phyloP scores from a whole-genome alignment of 2,329 filamentous ascomycete genomes.

The Plenodomus tracheiphilus region DNA sequence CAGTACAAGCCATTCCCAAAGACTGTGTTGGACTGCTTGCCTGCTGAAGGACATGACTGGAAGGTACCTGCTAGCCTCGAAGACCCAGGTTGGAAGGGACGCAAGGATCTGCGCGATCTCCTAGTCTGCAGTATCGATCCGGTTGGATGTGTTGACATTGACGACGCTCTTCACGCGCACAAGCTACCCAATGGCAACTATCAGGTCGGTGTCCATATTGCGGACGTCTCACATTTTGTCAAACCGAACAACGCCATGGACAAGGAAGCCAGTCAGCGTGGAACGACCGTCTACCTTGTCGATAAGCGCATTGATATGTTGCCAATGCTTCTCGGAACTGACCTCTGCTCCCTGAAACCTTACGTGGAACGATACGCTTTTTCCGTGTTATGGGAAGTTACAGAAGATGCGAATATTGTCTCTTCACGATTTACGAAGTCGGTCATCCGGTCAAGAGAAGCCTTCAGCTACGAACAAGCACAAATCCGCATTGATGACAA shows the following conservation, averaged over 20 bases:
- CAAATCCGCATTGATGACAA: slow-evolving; percentile 90
- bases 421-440: slow-evolving; percentile 92
- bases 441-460: slow-evolving; percentile 93
- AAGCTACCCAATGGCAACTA: slow-evolving; percentile 88
- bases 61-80: slow-evolving; percentile 78
- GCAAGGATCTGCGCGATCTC: slow-evolving; percentile 80
- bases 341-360: slow-evolving; percentile 94
- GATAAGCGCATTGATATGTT: slow-evolving; percentile 99
- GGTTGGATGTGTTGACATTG: slow-evolving; percentile 94
- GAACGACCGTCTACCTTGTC: slow-evolving; percentile 95
- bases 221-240: slow-evolving; percentile 98
- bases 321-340: slow-evolving; percentile 91
- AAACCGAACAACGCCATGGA: slow-evolving; percentile 98
- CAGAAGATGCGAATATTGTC: slow-evolving; percentile 81
- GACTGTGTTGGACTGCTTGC: slow-evolving; percentile 90
- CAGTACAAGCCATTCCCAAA: slow-evolving; percentile 98
- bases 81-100: slow-evolving; percentile 83
- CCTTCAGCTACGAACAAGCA: slow-evolving; percentile 96
- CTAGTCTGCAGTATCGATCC: slow-evolving; percentile 98
- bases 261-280: slow-evolving; percentile 86
- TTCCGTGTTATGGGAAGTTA: slow-evolving; percentile 73
- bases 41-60: slow-evolving; percentile 91
- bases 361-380: slow-evolving; percentile 79
- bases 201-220: slow-evolving; percentile 97
- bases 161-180: slow-evolving; percentile 90